phyloP scores from a whole-genome alignment of 306 rosid species.

The Inga leiocalycina region DNA sequence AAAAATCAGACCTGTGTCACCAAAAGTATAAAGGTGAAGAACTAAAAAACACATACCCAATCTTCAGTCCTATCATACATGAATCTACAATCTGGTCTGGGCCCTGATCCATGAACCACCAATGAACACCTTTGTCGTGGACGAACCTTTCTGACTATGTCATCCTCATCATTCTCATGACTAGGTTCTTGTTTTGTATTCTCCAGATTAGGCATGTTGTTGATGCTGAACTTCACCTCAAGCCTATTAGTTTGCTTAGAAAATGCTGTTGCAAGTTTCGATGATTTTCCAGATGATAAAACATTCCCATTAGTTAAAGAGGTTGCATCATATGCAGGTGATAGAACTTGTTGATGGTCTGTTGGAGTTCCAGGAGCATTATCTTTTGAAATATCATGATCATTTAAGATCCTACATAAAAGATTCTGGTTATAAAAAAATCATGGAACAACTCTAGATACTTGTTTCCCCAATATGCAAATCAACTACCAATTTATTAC shows the following conservation, averaged over 20 bases:
- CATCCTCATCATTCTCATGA: slow-evolving; percentile 57
- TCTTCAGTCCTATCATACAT: slow-evolving; percentile 81
- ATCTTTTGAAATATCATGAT: slow-evolving; percentile 49
- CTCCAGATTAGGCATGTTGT: slow-evolving; percentile 47
- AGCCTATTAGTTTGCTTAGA: slow-evolving; percentile 72
- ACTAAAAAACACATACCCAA: slow-evolving; percentile 59
- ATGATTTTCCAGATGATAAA: slow-evolving; percentile 66
- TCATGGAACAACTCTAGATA: neutral
- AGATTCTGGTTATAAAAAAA: slow-evolving; percentile 27
- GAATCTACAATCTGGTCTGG: slow-evolving; percentile 75
- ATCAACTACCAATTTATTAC: neutral
- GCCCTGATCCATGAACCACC: slow-evolving; percentile 67
- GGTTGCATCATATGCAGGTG: slow-evolving; percentile 56
- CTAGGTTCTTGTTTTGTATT: slow-evolving; percentile 43
- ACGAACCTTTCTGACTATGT: slow-evolving; percentile 63
- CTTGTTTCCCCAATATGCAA: neutral
- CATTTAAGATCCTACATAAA: slow-evolving; percentile 64
- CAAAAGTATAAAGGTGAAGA: slow-evolving; percentile 28
- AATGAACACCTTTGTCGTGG: slow-evolving; percentile 72
- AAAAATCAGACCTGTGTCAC: slow-evolving; percentile 39
- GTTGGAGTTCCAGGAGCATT: slow-evolving; percentile 65
- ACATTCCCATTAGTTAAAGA: slow-evolving; percentile 57
- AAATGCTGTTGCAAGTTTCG: slow-evolving; percentile 68
- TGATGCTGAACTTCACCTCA: slow-evolving; percentile 62
- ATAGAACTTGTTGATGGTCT: slow-evolving; percentile 39